Base-by-base conservation (phyloP, 306 rosid species). In the Astragalus membranaceus region DNA sequence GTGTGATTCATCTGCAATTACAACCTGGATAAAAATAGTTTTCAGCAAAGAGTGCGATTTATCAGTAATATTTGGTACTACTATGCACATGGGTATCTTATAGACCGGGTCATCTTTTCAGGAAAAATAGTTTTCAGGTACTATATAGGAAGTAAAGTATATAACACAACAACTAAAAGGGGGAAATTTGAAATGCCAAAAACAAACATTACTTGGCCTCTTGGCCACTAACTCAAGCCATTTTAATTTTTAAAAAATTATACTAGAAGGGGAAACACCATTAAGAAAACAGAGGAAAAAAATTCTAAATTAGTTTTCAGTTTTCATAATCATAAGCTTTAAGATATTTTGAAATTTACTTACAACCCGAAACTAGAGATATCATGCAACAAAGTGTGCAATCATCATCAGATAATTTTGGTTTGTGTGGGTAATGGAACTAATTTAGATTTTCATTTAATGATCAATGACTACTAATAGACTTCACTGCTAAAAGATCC, bases 1-100 rank as follows among this genome's bases (percentile, higher is more conserved):
- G 80, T 94, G 98, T 0, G 98, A 94, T 80, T 94, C 98, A 79
- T 94, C 98, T 49, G 98, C 98, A 84, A 94, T 94, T 71, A 94
- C 98, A 83, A 94, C 86, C 98, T 93, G 88, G 73, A 76, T 33
- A 68, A 80, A 33, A 80, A 82, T 16, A 74, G 47, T 57, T 72
- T 62, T 86, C 17, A 57, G 30, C 14, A 62, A 73, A 63, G 72
- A 80, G 73, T 74, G 61, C 32, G 48, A 72, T 16, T 16, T 48
- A 70, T 71, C 73, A 78, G 56, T 20, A 63, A 39, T 36, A 44
- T 11, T 8, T 14, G 55, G 44, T 70, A 41, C 55, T 10, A 60
- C 67, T 69, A 59, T 57, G 74, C 43, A 65, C 30, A 32, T 43
- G 51, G 37, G 49, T 39, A 49, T 26, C 9, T 35, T 8, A 42